These are phyloP conservation scores for Entoloma clypeatum DNA, from an alignment of 1,284 basidiomycete species.

Conservation along the genomic window DNA sequence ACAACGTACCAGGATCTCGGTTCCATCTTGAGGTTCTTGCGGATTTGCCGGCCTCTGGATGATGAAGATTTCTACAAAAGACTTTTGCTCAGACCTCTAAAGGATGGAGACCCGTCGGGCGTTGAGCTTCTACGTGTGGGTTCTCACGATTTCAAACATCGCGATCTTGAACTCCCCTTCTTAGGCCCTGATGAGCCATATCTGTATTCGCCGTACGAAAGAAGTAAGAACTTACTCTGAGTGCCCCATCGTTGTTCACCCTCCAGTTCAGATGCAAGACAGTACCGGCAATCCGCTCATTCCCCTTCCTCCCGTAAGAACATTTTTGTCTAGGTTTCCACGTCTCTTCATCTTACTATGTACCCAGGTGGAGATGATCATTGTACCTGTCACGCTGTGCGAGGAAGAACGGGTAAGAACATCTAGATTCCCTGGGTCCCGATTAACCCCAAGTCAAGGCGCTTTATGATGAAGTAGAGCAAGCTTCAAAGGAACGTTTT, in stretches of 20 bases:
- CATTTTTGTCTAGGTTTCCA: not conserved
- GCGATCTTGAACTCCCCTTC: slow-evolving; percentile 11
- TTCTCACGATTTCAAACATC: slow-evolving; percentile 9
- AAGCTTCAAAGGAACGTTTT: slow-evolving; percentile 59
- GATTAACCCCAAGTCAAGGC: slow-evolving; percentile 33
- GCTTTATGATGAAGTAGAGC: slow-evolving; percentile 75
- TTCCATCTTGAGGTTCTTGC: slow-evolving; percentile 77
- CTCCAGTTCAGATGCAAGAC: slow-evolving; percentile 69
- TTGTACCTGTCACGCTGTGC: slow-evolving; percentile 66
- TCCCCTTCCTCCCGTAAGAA: slow-evolving; percentile 70
- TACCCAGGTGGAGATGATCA: slow-evolving; percentile 64
- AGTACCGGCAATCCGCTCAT: slow-evolving; percentile 68
- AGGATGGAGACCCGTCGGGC: slow-evolving; percentile 60
- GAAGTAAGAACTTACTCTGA: slow-evolving; percentile 45
- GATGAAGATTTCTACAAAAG: slow-evolving; percentile 78
- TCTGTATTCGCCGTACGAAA: slow-evolving; percentile 84
- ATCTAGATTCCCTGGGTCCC: not conserved
- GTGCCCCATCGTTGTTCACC: slow-evolving; percentile 8
- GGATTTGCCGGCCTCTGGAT: slow-evolving; percentile 78
- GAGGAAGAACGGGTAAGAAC: slow-evolving; percentile 59
- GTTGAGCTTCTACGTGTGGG: slow-evolving; percentile 68
- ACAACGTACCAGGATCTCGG: slow-evolving; percentile 65
- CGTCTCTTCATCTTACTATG: not conserved
- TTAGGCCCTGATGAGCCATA: slow-evolving; percentile 79
- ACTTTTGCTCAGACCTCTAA: slow-evolving; percentile 68